Evolutionary conservation across 352 stramenopile genomes (phyloP).

Genomic region (Hyaloperonospora arabidopsidis): DNA sequence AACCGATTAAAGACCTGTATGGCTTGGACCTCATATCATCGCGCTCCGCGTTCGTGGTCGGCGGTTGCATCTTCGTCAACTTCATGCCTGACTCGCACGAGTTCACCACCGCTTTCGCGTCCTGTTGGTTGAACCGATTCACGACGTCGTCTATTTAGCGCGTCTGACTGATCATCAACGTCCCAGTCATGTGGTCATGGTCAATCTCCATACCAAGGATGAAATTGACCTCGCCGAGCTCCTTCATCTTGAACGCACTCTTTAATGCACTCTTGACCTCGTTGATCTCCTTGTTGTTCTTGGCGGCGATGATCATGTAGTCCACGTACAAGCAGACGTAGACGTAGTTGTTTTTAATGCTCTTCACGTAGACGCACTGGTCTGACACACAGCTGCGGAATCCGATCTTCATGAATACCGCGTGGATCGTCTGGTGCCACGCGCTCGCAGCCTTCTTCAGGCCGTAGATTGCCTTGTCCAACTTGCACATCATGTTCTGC

Average conservation of each 20-base stretch:
- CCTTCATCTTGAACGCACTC: background rate
- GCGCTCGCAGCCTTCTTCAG: slow-evolving; percentile 14
- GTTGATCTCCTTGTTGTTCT: background rate
- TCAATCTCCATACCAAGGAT: background rate
- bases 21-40: background rate
- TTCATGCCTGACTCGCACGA: slow-evolving; percentile 3
- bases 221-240: background rate
- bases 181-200: background rate
- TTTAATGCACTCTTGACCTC: background rate
- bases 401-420: background rate
- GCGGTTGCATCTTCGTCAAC: slow-evolving; percentile 2
- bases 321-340: background rate
- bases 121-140: slow-evolving; percentile 2
- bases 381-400: background rate
- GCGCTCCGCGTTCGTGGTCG: background rate
- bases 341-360: background rate
- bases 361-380: background rate
- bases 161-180: background rate
- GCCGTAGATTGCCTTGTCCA: slow-evolving; percentile 19
- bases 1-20: background rate
- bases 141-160: slow-evolving; percentile 2
- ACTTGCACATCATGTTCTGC: slow-evolving; percentile 3
- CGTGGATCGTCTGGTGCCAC: slow-evolving; percentile 2
- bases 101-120: slow-evolving; percentile 1
- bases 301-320: background rate